Base-by-base conservation (phyloP, 257 asterid species). In the Schizonepeta tenuifolia region DNA sequence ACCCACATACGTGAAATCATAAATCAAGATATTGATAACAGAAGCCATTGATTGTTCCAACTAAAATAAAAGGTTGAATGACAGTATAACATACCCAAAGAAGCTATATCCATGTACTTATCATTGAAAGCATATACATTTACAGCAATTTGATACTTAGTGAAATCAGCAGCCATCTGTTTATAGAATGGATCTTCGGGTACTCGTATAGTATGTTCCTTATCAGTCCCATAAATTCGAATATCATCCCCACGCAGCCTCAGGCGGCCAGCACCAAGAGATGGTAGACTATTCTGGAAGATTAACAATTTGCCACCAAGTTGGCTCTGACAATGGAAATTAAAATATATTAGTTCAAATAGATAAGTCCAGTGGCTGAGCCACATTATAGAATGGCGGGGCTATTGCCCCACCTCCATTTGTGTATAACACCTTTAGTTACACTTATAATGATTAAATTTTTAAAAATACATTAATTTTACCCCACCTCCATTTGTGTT, bases 151-250 rank as follows among this genome's bases (percentile, higher is more conserved):
- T 95, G 99, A 82, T 63, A 87, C 88, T 92, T 92, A 54, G 97
- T 92, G 67, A 92, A 87, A 88, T 95, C 99, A 85, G 99, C 99
- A 86, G 99, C 99, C 99, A 95, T 95, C 75, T 95, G 99, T 78
- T 95, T 95, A 84, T 95, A 95, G 75, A 92, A 95, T 56, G 99
- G 97, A 83, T 95, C 99, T 87, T 95, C 98, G 22, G 99, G 92
- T 57, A 84, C 71, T 78, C 98, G 96, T 73, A 87, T 61, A 33
- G 81, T 84, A 80, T 87, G 87, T 79, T 95, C 99, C 83, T 95
- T 95, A 74, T 95, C 99, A 15, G 98, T 86, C 77, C 97, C 97
- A 84, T 90, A 88, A 64, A 79, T 84, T 78, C 93, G 90, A 60
- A 79, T 74, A 79, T 95, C 99, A 47, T 95, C 97, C 69, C 96